A percentile compares a stretch with the other conserved stretches of the same genome.
Evolutionary conservation across 371 early-diverging fungal species (phyloP).

Genomic region (Phascolomyces articulosus): DNA sequence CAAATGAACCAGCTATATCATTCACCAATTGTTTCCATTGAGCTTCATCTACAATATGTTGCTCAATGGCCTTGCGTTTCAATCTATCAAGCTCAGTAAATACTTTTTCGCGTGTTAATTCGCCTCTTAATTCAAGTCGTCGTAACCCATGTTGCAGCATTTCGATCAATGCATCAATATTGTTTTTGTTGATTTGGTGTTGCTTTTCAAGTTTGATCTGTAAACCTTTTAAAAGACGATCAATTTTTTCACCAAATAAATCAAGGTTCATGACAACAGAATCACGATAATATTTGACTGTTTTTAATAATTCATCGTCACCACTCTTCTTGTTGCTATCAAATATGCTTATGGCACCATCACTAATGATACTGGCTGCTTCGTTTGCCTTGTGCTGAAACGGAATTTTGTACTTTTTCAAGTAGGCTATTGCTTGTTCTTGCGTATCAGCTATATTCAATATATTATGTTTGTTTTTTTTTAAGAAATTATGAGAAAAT

Average conservation of each 20-base stretch:
- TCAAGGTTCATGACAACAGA: conserved; percentile 31
- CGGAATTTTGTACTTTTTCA: conserved; percentile 37
- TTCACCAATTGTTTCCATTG: conserved; percentile 38
- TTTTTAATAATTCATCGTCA: conserved; percentile 24
- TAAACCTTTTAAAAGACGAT: conserved; percentile 30
- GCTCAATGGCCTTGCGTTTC: conserved; percentile 24
- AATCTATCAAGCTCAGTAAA: conserved; percentile 33
- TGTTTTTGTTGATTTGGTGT: conserved; percentile 24
- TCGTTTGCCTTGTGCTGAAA: conserved; percentile 7
- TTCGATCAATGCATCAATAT: conserved; percentile 21
- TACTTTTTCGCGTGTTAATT: conserved; percentile 33
- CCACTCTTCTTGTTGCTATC: conserved; percentile 22
- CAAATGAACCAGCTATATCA: conserved; percentile 31
- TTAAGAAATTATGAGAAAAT: too few relatives aligned
- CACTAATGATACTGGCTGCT: neutral
- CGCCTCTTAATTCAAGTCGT: conserved; percentile 38
- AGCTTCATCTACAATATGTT: conserved; percentile 35
- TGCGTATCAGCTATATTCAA: conserved; percentile 9
- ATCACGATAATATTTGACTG: conserved; percentile 37
- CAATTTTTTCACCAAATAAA: conserved; percentile 32
- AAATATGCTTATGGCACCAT: neutral
- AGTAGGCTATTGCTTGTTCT: conserved; percentile 34
- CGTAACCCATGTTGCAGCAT: conserved; percentile 38
- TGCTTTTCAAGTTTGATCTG: conserved; percentile 35
- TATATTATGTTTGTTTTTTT: neutral